Evolutionary conservation across 768 basidiomycete genomes (phyloP).

Genomic region (Boletus subparvulus): DNA sequence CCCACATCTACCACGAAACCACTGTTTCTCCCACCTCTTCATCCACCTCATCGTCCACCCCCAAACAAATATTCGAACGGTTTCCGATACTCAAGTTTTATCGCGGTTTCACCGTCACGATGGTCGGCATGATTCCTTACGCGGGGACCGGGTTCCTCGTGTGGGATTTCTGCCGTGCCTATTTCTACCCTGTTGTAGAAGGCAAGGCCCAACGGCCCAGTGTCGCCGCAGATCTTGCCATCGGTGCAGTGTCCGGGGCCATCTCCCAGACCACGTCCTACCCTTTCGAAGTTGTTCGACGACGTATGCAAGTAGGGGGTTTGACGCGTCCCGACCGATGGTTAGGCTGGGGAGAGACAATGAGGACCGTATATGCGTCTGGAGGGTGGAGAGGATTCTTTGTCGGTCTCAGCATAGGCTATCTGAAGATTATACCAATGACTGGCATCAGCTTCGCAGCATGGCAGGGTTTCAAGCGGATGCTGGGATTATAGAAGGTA

Average conservation of each 20-base stretch:
- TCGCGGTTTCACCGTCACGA: constrained; percentile 92
- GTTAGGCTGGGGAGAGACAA: constrained; percentile 77
- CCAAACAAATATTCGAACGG: constrained; percentile 46
- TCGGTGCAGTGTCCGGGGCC: constrained; percentile 85
- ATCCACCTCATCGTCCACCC: constrained; percentile 14
- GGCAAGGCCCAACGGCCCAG: constrained; percentile 40
- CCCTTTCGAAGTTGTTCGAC: constrained; percentile 89
- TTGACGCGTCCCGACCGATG: constrained; percentile 73
- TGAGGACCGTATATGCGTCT: constrained; percentile 58
- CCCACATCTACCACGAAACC: constrained; percentile 71
- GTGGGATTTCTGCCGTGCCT: constrained; percentile 76
- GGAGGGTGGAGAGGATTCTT: constrained; percentile 89
- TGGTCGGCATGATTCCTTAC: constrained; percentile 92
- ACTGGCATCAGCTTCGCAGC: constrained; percentile 87
- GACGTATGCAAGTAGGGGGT: constrained; percentile 95
- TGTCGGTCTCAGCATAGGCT: constrained; percentile 88
- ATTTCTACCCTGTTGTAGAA: constrained; percentile 48
- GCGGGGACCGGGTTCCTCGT: constrained; percentile 93
- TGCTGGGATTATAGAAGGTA: constrained; percentile 28
- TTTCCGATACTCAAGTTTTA: constrained; percentile 89
- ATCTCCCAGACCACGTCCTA: constrained; percentile 89
- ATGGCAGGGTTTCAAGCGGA: constrained; percentile 61
- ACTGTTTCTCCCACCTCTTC: constrained; percentile 28
- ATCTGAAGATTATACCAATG: constrained; percentile 94
- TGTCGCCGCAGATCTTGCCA: constrained; percentile 66